Evolutionary conservation across 208 protist genomes (phyloP).

Genomic region (Trypanosomatidae sp.): DNA sequence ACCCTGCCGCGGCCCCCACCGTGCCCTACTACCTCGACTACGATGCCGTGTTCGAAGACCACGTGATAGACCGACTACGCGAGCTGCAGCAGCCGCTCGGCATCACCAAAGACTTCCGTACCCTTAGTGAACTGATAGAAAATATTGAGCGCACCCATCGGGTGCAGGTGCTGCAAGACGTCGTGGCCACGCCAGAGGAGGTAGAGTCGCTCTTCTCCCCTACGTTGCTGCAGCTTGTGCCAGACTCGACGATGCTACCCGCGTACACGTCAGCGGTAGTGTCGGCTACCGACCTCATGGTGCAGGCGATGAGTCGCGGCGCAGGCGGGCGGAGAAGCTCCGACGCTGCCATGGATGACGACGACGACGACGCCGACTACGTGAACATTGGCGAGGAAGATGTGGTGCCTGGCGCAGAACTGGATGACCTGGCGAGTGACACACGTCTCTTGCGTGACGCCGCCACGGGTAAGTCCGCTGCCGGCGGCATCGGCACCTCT

Average conservation of each 20-base stretch:
- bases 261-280: slow-evolving; percentile 64
- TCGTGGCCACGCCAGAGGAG: slow-evolving; percentile 69
- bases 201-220: slow-evolving; percentile 77
- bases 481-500: not conserved
- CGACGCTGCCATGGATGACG: slow-evolving; percentile 24
- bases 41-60: slow-evolving; percentile 68
- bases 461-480: not conserved
- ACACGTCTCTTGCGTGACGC: slow-evolving; percentile 34
- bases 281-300: slow-evolving; percentile 66
- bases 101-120: slow-evolving; percentile 69
- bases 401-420: slow-evolving; percentile 41
- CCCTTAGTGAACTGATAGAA: slow-evolving; percentile 71
- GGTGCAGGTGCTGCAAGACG: slow-evolving; percentile 70
- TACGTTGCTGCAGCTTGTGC: slow-evolving; percentile 81
- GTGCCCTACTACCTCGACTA: slow-evolving; percentile 82
- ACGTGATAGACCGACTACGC: slow-evolving; percentile 65
- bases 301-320: slow-evolving; percentile 54
- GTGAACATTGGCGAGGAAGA: slow-evolving; percentile 44
- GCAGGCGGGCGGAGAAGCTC: slow-evolving; percentile 5
- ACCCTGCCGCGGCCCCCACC: slow-evolving; percentile 13
- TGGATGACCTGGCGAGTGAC: slow-evolving; percentile 54
- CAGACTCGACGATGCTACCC: slow-evolving; percentile 77
- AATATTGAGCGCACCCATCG: slow-evolving; percentile 52
- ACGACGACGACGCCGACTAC: slow-evolving; percentile 35
- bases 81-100: slow-evolving; percentile 60